Evolutionary conservation across 306 rosid species (phyloP).

Genomic region (Glycyrrhiza uralensis): DNA sequence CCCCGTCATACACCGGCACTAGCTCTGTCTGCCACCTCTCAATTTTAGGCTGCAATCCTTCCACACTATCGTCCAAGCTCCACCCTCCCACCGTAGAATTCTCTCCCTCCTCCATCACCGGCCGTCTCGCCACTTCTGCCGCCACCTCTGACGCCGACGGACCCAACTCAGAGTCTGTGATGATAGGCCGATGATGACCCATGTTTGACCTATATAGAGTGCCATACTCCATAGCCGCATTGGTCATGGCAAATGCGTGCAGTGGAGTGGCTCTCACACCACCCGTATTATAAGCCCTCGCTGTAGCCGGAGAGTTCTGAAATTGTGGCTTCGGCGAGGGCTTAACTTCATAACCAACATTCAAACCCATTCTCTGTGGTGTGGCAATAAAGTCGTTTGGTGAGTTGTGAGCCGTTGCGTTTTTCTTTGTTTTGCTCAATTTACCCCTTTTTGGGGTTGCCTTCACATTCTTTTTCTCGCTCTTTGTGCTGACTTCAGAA

Average conservation of each 20-base stretch:
- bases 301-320: background rate
- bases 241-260: background rate
- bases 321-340: constrained; percentile 18
- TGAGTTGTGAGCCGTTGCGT: background rate
- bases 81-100: constrained; percentile 56
- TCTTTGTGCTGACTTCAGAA: constrained; percentile 30
- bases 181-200: background rate
- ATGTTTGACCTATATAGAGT: constrained; percentile 55
- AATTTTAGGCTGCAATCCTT: constrained; percentile 65
- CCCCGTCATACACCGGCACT: constrained; percentile 57
- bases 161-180: constrained; percentile 83
- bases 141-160: constrained; percentile 98
- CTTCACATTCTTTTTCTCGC: constrained; percentile 26
- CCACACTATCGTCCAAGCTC: constrained; percentile 70
- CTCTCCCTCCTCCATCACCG: constrained; percentile 41
- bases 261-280: constrained; percentile 36
- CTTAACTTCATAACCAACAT: constrained; percentile 19
- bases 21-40: constrained; percentile 81
- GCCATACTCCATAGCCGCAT: constrained; percentile 35
- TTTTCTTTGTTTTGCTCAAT: background rate
- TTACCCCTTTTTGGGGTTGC: background rate
- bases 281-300: background rate
- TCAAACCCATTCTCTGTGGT: too few species aligned
- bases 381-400: background rate
- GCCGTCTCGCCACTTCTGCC: constrained; percentile 47